Base-by-base conservation (phyloP, 768 basidiomycete genomes). In the Suillus fuscotomentosus region DNA sequence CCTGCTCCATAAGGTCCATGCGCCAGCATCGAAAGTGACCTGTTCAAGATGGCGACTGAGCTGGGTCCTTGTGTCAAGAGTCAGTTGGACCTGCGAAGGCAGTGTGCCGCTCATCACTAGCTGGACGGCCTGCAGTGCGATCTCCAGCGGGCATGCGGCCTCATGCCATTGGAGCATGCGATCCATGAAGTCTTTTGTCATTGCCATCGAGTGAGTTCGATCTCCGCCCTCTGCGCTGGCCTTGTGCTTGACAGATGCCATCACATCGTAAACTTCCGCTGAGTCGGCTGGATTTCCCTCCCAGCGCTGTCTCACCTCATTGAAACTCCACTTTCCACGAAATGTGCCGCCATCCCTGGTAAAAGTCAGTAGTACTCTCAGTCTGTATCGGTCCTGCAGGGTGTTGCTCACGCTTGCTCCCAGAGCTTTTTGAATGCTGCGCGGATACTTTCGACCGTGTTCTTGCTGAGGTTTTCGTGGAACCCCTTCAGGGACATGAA, bases 211-310 rank as follows among this genome's bases (percentile, higher is more conserved):
- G 66, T 80, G 71, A 4, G 64, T 70, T 36, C 70, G 68, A 9
- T 69, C n/a, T 11, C 62, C 69, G 0, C 70, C 73, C 45, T 73
- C 69, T 14, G 63, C 47, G 34, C 67, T 51, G 13, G 67, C 14
- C 60, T 68, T 64, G 34, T 73, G 65, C 36, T 73, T 75, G 48
- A 77, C 60, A 1, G 69, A 67, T 45, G 72, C 69, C 8, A 76
- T 50, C 8, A 77, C 36, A 0, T 65, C 60, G 10, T 69, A 63
- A 2, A 78, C 72, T 34, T 67, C 65, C 20, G 55, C 60, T 0
- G 72, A 72, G 1, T 71, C 60, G 0, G 74, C 77, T 5, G 74
- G 78, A 62, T 73, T 74, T 2, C 78, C 77, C 20, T 45, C 43
- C 43, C 43, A 45, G 43, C 20, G 7, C 43, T 45, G 43, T 17